phyloP scores from a whole-genome alignment of 345 rosid species.

The Barbarea vulgaris region DNA sequence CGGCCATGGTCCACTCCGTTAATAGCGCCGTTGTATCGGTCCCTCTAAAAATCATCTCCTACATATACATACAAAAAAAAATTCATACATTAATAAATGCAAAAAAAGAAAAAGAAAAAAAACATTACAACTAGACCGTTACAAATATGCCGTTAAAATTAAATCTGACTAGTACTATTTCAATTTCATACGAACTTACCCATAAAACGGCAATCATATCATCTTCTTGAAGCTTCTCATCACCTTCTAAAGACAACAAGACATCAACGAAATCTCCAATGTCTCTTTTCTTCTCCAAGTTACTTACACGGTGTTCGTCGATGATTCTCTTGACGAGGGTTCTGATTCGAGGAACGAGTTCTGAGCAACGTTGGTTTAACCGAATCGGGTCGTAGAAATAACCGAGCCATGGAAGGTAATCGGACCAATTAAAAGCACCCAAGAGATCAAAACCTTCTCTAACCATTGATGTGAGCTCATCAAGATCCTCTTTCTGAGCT shows the following conservation, averaged over 20 bases:
- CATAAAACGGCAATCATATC: constrained; percentile 91
- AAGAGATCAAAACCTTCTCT: constrained; percentile 81
- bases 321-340: constrained; percentile 58
- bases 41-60: constrained; percentile 96
- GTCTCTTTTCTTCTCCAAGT: constrained; percentile 25
- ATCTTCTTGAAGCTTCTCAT: constrained; percentile 69
- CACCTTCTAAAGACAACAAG: constrained; percentile 70
- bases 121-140: constrained; percentile 31
- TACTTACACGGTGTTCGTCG: constrained; percentile 50
- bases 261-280: constrained; percentile 78
- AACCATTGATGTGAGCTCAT: constrained; percentile 61
- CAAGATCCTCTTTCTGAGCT: constrained; percentile 42
- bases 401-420: constrained; percentile 68
- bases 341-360: constrained; percentile 72
- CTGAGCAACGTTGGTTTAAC: constrained; percentile 61
- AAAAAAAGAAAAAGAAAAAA: too few relatives aligned
- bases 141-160: constrained; percentile 34
- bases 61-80: not conserved
- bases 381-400: constrained; percentile 61
- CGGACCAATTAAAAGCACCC: constrained; percentile 86
- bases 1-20: constrained; percentile 95
- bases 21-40: constrained; percentile 85
- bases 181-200: constrained; percentile 47
- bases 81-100: not conserved
- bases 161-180: constrained; percentile 11